Percentiles rank a stretch among this genome's conserved stretches.
phyloP scores from a whole-genome alignment of 2,329 filamentous ascomycete genomes.

The Dactylonectria estremocensis region DNA sequence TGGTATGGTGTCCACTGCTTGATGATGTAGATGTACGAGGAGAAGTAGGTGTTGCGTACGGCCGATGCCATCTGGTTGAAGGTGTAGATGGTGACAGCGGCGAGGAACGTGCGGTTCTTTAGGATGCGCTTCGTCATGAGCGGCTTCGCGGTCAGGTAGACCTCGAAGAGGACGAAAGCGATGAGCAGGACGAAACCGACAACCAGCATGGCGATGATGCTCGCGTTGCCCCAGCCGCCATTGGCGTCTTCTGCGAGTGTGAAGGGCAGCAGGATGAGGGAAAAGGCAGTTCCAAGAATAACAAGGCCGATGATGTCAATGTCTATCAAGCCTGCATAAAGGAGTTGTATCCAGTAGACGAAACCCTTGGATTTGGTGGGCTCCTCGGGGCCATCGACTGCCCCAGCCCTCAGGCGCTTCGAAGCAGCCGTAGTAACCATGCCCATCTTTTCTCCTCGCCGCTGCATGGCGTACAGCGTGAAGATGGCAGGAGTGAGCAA shows the following conservation, averaged over 20 bases:
- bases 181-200: constrained; percentile 53
- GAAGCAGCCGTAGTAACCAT: constrained; percentile 57
- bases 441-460: constrained; percentile 69
- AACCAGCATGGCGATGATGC: constrained; percentile 54
- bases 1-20: constrained; percentile 59
- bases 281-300: constrained; percentile 69
- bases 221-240: constrained; percentile 52
- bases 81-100: constrained; percentile 48
- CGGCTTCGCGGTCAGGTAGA: constrained; percentile 51
- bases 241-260: constrained; percentile 62
- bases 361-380: constrained; percentile 40
- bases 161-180: constrained; percentile 54
- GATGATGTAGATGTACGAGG: constrained; percentile 57
- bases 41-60: constrained; percentile 56
- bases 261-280: constrained; percentile 75
- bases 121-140: constrained; percentile 53
- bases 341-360: constrained; percentile 47
- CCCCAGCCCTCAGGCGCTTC: constrained; percentile 35
- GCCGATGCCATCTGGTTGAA: constrained; percentile 55
- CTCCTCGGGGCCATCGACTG: constrained; percentile 22
- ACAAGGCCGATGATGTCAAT: constrained; percentile 56
- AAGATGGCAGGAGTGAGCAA: constrained; percentile 70
- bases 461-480: constrained; percentile 71
- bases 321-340: constrained; percentile 48
- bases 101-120: constrained; percentile 52